Percentiles rank a stretch among this genome's conserved stretches.
Conservation (phyloP, 2,329 filamentous ascomycete species). For the Botryotinia globosa region DNA sequence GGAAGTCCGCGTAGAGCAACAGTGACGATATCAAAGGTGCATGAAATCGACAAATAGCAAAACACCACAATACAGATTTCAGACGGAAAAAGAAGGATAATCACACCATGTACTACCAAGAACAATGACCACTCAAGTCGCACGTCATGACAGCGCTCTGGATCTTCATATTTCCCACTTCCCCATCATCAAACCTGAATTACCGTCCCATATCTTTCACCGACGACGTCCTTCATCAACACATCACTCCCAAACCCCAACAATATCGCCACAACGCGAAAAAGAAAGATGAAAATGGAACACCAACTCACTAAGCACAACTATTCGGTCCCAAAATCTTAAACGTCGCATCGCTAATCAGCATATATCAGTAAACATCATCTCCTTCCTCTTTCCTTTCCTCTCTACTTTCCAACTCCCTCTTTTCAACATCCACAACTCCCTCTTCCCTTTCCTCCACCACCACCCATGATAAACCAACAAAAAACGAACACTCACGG, state of each 20-base stretch:
- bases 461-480: background rate
- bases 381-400: too few relatives aligned
- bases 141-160: background rate
- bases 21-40: background rate
- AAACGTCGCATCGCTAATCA: background rate
- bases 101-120: background rate
- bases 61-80: background rate
- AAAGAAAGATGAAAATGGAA: background rate
- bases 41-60: background rate
- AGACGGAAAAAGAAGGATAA: background rate
- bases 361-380: background rate
- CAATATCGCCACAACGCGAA: background rate
- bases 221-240: background rate
- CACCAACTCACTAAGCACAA: constrained; percentile 7
- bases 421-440: background rate
- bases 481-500: constrained; percentile 34
- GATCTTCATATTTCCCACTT: background rate
- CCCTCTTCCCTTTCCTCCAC: too few relatives aligned
- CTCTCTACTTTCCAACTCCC: too few relatives aligned
- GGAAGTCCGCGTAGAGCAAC: background rate
- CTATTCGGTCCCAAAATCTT: background rate
- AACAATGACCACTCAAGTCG: background rate
- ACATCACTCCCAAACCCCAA: background rate
- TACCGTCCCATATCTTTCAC: background rate
- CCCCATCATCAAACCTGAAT: too few relatives aligned